Conservation (phyloP, 1,139 yeast species). For the Pichia sp. region DNA sequence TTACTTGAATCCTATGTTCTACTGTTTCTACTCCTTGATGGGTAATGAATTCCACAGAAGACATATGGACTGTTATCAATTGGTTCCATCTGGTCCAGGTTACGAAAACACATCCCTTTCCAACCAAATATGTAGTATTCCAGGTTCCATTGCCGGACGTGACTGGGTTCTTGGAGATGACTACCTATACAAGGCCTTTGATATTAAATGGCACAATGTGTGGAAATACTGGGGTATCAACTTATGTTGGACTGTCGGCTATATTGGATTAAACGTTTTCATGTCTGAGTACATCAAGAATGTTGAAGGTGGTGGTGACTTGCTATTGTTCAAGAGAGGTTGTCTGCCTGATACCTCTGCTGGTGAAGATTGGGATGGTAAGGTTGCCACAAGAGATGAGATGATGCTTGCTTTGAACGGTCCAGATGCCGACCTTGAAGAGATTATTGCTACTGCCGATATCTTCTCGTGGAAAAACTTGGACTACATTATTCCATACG, state of each 20-base stretch:
- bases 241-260: constrained; percentile 44
- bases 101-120: constrained; percentile 37
- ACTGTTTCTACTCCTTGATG: constrained; percentile 52
- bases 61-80: constrained; percentile 44
- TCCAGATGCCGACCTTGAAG: constrained; percentile 23
- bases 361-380: constrained; percentile 18
- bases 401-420: constrained; percentile 16
- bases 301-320: constrained; percentile 16
- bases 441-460: constrained; percentile 14
- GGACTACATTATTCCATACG: constrained; percentile 38
- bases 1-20: constrained; percentile 50
- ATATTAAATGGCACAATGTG: constrained; percentile 37
- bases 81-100: constrained; percentile 51
- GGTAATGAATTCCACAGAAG: constrained; percentile 53
- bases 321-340: constrained; percentile 16
- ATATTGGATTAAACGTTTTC: constrained; percentile 28
- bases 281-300: constrained; percentile 37
- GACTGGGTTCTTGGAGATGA: constrained; percentile 40
- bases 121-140: constrained; percentile 46
- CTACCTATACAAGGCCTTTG: constrained; percentile 36
- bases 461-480: constrained; percentile 46
- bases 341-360: constrained; percentile 12
- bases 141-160: constrained; percentile 47
- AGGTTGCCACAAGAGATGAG: constrained; percentile 16
- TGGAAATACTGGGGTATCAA: constrained; percentile 53